A percentile compares a stretch with the other conserved stretches of the same genome.
Evolutionary conservation across 306 rosid species (phyloP).

Genomic region (Abrus pulchellus): DNA sequence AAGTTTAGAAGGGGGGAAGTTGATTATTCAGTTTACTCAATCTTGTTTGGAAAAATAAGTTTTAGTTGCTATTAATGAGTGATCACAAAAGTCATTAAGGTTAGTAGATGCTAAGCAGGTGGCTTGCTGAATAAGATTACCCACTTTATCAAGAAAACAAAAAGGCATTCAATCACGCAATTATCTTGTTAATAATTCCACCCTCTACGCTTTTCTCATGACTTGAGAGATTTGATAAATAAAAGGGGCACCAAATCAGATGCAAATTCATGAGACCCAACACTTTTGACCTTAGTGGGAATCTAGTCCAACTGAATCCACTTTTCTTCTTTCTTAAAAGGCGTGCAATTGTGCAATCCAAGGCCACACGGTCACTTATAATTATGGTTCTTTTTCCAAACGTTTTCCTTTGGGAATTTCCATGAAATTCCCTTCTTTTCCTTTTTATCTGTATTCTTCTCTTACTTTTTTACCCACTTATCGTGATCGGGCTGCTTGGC

Average conservation of each 20-base stretch:
- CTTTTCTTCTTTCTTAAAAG: conserved; percentile 53
- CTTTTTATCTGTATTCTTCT: not conserved
- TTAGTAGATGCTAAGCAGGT: conserved; percentile 35
- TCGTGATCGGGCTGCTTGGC: conserved; percentile 7
- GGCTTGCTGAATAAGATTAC: conserved; percentile 36
- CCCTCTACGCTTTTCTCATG: not conserved
- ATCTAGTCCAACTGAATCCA: conserved; percentile 55
- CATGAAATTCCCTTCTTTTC: conserved; percentile 23
- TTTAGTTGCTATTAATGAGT: no score
- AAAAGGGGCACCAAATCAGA: conserved; percentile 52
- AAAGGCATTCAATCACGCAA: conserved; percentile 25
- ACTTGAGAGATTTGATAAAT: conserved; percentile 38
- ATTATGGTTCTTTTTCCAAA: conserved; percentile 43
- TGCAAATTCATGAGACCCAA: conserved; percentile 32
- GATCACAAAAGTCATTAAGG: not conserved
- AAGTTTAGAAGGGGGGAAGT: no score
- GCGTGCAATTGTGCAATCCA: conserved; percentile 47
- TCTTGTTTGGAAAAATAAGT: no score
- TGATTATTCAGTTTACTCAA: no score
- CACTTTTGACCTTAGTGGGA: conserved; percentile 54
- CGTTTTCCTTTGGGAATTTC: conserved; percentile 30
- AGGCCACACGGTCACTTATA: conserved; percentile 52
- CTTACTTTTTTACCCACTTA: not conserved
- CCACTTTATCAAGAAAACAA: conserved; percentile 25
- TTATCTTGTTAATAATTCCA: conserved; percentile 32